A percentile compares a stretch with the other conserved stretches of the same genome.
These are phyloP conservation scores for Jasminum sambac DNA, from an alignment of 257 asterid genomes.

Conservation along the genomic window DNA sequence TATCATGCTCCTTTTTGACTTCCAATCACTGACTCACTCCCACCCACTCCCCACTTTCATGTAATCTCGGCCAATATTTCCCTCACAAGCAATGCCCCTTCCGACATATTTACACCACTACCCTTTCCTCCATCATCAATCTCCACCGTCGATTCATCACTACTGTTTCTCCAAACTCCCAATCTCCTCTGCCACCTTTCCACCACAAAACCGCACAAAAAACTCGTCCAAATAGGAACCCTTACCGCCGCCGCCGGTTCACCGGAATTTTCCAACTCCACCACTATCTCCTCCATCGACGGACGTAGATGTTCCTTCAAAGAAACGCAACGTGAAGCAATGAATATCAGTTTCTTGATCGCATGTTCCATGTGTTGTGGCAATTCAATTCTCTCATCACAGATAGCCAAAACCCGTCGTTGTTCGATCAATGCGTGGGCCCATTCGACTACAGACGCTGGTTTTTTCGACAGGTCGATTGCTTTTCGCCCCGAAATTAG, in stretches of 20 bases:
- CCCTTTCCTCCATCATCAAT: conserved; percentile 18
- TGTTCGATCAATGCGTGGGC: conserved; percentile 43
- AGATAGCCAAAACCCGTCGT: conserved; percentile 36
- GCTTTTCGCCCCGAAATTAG: conserved; percentile 49
- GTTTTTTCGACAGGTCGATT: conserved; percentile 51
- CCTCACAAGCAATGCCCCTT: conserved; percentile 48
- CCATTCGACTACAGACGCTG: conserved; percentile 69
- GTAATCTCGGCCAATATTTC: conserved; percentile 68
- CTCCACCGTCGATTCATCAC: neutral
- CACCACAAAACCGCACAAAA: conserved; percentile 32
- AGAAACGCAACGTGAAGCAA: conserved; percentile 57
- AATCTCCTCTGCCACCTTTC: conserved; percentile 32
- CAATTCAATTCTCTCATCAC: conserved; percentile 37
- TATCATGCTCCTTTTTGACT: neutral
- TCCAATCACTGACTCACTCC: neutral
- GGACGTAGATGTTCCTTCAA: conserved; percentile 40
- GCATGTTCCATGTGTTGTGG: conserved; percentile 33
- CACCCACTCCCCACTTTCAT: conserved; percentile 27
- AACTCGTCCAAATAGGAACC: conserved; percentile 30
- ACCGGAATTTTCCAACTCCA: conserved; percentile 33
- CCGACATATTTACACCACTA: conserved; percentile 22
- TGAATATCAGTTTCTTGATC: conserved; percentile 27
- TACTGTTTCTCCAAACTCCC: conserved; percentile 8
- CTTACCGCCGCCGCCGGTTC: conserved; percentile 16
- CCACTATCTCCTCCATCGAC: conserved; percentile 45